Base-by-base conservation (phyloP, 495 filamentous ascomycete species). In the Aspergillus avenaceus region DNA sequence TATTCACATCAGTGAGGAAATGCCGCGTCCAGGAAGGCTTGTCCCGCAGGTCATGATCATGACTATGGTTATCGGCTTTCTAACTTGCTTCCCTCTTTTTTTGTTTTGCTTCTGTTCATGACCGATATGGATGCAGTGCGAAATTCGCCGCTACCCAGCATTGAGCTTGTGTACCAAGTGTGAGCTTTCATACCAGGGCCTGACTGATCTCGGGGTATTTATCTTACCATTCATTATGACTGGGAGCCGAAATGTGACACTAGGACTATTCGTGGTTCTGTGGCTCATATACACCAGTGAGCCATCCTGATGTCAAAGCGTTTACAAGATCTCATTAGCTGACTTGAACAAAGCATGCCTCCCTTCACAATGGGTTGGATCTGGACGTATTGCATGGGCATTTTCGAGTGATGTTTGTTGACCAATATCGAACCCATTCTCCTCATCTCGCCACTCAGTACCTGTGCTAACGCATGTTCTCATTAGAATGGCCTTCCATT, bases 311-410 rank as follows among this genome's bases (percentile, higher is more conserved):
- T 11, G 18, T n/a, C n/a, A n/a, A n/a, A 2, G 2, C 14, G 2
- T 5, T 27, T 21, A 6, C 22, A 18, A 27, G n/a, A 42, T 16
- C 21, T 14, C 14, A 2, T 3, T 31, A 21, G 2, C 25, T 44
- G 14, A 51, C 18, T 18, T 13, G n/a, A 8, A 4, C 26, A 21
- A 16, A 60, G 62, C 46, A 16, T 54, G 54, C 19, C 49, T 67
- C 0, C 61, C 58, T 2, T 48, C 60, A n/a, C 58, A 65, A 45
- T 66, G 62, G 55, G 54, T 67, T 1, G 55, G 41, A 2, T 44
- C 48, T 18, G 65, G 69, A 23, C 59, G 71, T 4, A 50, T 72
- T 31, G 59, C 63, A 5, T 74, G 71, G 69, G 66, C 69, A 2
- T 71, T 74, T 41, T 57, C 71, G 0, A 54, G 69, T 36, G 69